phyloP scores from a whole-genome alignment of 805 yeast species.

The Torulaspora delbrueckii region DNA sequence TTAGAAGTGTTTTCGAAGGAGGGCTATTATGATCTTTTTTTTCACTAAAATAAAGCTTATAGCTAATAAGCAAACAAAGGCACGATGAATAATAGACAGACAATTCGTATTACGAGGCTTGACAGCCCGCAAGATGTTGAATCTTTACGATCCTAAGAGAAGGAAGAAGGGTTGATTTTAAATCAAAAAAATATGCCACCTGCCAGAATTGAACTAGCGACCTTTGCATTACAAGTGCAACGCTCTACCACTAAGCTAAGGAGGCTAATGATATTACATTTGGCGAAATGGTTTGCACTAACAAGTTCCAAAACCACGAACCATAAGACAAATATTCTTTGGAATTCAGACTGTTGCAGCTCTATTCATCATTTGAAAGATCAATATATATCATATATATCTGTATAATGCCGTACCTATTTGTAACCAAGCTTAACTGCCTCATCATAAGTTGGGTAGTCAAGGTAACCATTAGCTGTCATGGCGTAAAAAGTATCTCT shows the following conservation, averaged over 20 bases:
- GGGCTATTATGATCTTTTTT: background rate
- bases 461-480: conserved; percentile 39
- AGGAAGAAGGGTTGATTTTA: background rate
- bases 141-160: background rate
- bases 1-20: background rate
- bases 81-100: no score
- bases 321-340: no score
- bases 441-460: conserved; percentile 36
- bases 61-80: background rate
- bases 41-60: background rate
- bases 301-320: no score
- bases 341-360: background rate
- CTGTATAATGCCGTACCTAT: background rate
- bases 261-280: conserved; percentile 46
- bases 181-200: conserved; percentile 48
- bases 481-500: conserved; percentile 43
- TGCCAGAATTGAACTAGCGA: conserved; percentile 93
- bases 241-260: conserved; percentile 99
- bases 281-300: no score
- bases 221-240: conserved; percentile 99
- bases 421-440: conserved; percentile 18
- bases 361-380: background rate
- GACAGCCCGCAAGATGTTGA: no score
- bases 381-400: background rate
- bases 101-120: no score